These are phyloP conservation scores for Zygosaccharomyces siamensis DNA, from an alignment of 805 yeast species.

Conservation along the genomic window DNA sequence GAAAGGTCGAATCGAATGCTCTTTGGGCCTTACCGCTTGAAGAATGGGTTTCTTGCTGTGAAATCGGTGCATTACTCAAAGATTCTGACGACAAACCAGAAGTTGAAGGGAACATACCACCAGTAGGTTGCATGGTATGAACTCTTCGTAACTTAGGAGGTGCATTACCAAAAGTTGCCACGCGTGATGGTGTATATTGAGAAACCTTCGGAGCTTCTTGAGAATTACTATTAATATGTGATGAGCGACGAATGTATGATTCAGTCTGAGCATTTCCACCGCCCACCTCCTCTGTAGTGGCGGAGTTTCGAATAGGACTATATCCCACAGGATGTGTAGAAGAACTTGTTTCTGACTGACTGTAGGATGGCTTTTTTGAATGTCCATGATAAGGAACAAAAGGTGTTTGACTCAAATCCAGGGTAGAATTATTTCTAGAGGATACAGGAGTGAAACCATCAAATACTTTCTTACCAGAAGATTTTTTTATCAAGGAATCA, in stretches of 20 bases:
- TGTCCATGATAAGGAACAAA: conserved; percentile 22
- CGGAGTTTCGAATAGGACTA: conserved; percentile 6
- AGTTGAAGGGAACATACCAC: background rate
- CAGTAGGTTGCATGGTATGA: conserved; percentile 12
- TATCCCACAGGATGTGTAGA: conserved; percentile 1
- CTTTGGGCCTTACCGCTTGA: background rate
- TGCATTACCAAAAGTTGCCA: background rate
- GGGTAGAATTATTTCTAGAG: conserved; percentile 50
- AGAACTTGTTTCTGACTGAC: conserved; percentile 5
- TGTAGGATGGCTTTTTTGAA: conserved; percentile 4
- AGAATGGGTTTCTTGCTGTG: conserved; percentile 2
- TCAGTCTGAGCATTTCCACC: conserved; percentile 3
- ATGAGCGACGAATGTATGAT: conserved; percentile 4
- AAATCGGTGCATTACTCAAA: background rate
- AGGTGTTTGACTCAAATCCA: conserved; percentile 33
- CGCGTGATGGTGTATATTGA: conserved; percentile 1
- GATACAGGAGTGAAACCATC: conserved; percentile 66
- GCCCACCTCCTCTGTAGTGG: background rate
- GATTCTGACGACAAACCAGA: conserved; percentile 1
- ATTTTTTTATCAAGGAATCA: conserved; percentile 36
- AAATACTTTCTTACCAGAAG: conserved; percentile 50
- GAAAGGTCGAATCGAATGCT: background rate
- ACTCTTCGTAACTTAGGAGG: conserved; percentile 11
- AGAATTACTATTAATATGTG: conserved; percentile 14
- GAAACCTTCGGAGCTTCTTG: conserved; percentile 19